phyloP scores from a whole-genome alignment of 2,329 filamentous ascomycete species.

The Beauveria rudraprayagi region DNA sequence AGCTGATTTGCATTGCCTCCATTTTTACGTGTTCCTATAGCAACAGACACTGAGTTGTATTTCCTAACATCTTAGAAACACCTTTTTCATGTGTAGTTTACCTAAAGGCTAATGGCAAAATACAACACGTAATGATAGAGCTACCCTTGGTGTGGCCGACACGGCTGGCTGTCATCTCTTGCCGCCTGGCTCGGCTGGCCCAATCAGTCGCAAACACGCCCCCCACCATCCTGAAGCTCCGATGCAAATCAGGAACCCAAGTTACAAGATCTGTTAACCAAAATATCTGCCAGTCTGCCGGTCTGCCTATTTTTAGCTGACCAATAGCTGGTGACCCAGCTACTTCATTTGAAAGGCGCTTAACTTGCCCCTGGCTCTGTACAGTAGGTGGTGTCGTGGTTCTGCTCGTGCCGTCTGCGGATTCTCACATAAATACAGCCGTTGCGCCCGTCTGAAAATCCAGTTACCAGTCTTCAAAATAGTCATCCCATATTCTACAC shows the following conservation, averaged over 20 bases:
- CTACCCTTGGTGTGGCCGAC: neutral
- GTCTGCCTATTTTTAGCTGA: neutral
- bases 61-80: too few species aligned
- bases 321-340: neutral
- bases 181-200: neutral
- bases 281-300: neutral
- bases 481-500: neutral
- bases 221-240: neutral
- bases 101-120: neutral
- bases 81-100: neutral
- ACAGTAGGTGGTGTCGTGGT: neutral
- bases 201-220: neutral
- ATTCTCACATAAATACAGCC: neutral
- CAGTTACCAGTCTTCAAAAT: neutral
- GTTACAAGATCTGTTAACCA: neutral
- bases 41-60: too few species aligned
- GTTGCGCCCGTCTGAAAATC: neutral
- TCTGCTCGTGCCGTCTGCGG: neutral
- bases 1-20: neutral
- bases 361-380: neutral
- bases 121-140: neutral
- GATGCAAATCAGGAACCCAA: neutral
- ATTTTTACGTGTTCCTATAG: too few species aligned
- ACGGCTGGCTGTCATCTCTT: neutral
- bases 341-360: neutral